Conservation (phyloP, 208 protist species). For the Trypanosomatidae sp. region DNA sequence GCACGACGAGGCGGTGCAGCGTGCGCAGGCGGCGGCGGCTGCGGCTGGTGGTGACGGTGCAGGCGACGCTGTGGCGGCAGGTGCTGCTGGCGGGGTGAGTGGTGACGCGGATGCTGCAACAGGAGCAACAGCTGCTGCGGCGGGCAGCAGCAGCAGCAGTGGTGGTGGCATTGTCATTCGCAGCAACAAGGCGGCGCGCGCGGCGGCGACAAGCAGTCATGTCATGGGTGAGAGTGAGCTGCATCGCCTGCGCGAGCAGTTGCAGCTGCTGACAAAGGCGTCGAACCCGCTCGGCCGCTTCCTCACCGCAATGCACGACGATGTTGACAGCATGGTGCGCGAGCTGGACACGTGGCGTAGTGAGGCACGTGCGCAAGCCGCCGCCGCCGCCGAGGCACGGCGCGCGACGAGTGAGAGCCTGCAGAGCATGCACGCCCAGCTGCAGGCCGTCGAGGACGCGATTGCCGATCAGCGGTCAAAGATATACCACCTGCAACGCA, state of each 20-base stretch:
- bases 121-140: too few species aligned
- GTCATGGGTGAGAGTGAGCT: conserved; percentile 59
- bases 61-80: too few species aligned
- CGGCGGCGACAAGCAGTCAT: conserved; percentile 10
- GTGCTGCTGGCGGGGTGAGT: too few species aligned
- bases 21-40: conserved; percentile 7
- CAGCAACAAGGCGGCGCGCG: conserved; percentile 17
- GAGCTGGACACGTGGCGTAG: conserved; percentile 86
- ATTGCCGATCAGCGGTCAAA: conserved; percentile 82
- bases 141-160: too few species aligned
- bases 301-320: conserved; percentile 74
- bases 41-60: conserved; percentile 4
- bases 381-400: conserved; percentile 60
- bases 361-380: conserved; percentile 66
- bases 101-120: too few species aligned
- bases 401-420: conserved; percentile 76
- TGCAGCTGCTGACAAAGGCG: conserved; percentile 83
- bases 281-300: conserved; percentile 83
- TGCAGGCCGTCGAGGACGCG: conserved; percentile 76
- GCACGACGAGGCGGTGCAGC: conserved; percentile 37
- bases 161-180: conserved; percentile 67
- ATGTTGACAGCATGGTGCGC: conserved; percentile 81
- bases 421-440: conserved; percentile 63
- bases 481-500: conserved; percentile 64
- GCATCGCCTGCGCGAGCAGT: conserved; percentile 67